Conservation (phyloP, 768 basidiomycete species). For the Piloderma croceum region DNA sequence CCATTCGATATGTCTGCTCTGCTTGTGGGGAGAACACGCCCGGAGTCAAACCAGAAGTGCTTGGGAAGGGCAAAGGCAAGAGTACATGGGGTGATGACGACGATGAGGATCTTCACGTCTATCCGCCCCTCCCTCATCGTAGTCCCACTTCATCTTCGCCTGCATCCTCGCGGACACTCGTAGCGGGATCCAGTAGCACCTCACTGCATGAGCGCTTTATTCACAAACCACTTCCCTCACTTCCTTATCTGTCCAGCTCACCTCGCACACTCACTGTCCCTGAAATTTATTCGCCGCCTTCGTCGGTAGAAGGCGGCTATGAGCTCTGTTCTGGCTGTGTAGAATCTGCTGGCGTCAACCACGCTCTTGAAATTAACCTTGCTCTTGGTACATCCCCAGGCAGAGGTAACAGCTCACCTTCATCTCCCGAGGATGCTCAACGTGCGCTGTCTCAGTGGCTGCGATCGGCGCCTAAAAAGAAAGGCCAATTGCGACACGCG, state of each 20-base stretch:
- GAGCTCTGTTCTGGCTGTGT: constrained; percentile 84
- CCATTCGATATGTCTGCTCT: constrained; percentile 86
- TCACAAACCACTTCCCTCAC: constrained; percentile 43
- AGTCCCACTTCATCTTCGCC: constrained; percentile 22
- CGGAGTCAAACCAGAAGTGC: constrained; percentile 16
- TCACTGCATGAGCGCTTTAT: constrained; percentile 6
- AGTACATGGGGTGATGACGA: constrained; percentile 17
- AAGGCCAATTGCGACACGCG: constrained; percentile 77
- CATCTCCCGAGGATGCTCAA: constrained; percentile 50
- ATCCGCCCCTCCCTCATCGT: constrained; percentile 32
- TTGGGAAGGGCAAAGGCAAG: constrained; percentile 48
- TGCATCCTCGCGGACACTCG: constrained; percentile 33
- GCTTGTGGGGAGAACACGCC: constrained; percentile 79
- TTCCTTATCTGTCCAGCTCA: constrained; percentile 26
- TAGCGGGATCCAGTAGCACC: no score
- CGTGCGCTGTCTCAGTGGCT: constrained; percentile 51
- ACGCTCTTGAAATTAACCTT: constrained; percentile 61
- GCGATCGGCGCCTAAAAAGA: constrained; percentile 62
- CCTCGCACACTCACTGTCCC: constrained; percentile 15
- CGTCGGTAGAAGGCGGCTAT: constrained; percentile 44
- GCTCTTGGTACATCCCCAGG: constrained; percentile 43
- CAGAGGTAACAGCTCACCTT: constrained; percentile 32
- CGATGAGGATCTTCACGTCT: constrained; percentile 17
- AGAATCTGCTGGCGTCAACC: constrained; percentile 68
- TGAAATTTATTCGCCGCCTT: constrained; percentile 14